Conservation (phyloP, 208 protist species). For the Leishmania gerbilli region DNA sequence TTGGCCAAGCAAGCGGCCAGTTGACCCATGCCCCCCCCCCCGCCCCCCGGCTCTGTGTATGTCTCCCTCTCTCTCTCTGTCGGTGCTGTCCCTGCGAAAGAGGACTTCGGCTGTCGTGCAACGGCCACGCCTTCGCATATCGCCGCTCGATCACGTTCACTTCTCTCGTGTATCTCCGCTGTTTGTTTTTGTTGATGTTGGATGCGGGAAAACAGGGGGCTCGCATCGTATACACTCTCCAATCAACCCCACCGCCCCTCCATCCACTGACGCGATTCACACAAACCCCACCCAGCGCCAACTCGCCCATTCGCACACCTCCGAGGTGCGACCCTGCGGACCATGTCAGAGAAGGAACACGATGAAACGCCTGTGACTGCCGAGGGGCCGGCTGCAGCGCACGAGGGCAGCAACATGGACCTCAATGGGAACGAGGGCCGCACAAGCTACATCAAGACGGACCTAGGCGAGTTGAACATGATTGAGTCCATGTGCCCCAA, state of each 20-base stretch:
- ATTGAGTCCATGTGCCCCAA: constrained; percentile 90
- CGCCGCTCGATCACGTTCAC: not conserved
- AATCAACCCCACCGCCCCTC: not conserved
- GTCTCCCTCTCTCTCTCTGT: not conserved
- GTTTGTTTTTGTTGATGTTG: not conserved
- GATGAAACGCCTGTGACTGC: not conserved
- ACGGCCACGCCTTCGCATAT: not conserved
- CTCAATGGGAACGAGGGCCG: constrained; percentile 16
- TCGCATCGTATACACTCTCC: not conserved
- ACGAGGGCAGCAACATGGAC: not conserved
- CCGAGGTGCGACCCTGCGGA: not conserved
- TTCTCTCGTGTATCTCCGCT: not conserved
- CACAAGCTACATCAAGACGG: constrained; percentile 67
- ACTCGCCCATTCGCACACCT: not conserved
- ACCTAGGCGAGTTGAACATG: constrained; percentile 87
- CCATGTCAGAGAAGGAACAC: constrained; percentile 3
- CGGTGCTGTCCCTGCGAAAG: not conserved
- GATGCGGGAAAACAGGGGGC: not conserved
- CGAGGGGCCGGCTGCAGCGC: constrained; percentile 4
- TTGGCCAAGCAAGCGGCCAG: not conserved
- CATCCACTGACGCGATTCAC: not conserved
- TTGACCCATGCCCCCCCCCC: not conserved
- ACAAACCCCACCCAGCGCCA: not conserved
- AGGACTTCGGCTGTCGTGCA: not conserved
- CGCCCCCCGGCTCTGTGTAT: not conserved